Conservation (phyloP, 176 grass and related monocot species). For the Tillandsia fasciculata region DNA sequence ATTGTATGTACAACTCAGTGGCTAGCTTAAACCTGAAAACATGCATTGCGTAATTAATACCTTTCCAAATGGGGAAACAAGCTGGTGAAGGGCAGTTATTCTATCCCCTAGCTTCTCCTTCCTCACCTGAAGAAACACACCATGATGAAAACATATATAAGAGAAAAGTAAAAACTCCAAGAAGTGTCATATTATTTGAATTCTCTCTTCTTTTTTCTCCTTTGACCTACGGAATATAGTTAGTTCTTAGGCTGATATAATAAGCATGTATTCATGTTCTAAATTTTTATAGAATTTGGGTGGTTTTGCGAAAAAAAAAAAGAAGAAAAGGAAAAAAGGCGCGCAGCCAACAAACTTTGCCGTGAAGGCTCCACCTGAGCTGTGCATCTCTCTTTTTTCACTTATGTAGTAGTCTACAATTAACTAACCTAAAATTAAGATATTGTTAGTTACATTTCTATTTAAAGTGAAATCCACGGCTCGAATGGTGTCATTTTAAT, state of each 20-base stretch:
- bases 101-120: slow-evolving; percentile 99
- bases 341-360: too few species aligned
- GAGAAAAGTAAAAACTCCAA: slow-evolving; percentile 32
- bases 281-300: too few species aligned
- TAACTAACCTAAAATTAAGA: neutral
- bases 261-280: slow-evolving; percentile 17
- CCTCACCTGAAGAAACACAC: slow-evolving; percentile 64
- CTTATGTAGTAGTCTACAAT: too few species aligned
- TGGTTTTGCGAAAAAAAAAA: too few species aligned
- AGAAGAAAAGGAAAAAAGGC: too few species aligned
- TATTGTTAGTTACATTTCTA: neutral
- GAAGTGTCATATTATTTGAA: slow-evolving; percentile 30
- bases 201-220: slow-evolving; percentile 31
- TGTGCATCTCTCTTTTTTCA: too few species aligned
- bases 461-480: neutral
- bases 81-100: slow-evolving; percentile 94
- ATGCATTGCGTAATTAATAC: slow-evolving; percentile 27
- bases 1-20: neutral
- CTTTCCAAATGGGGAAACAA: slow-evolving; percentile 98
- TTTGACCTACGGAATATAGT: slow-evolving; percentile 36
- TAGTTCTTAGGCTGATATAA: slow-evolving; percentile 36
- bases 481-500: neutral
- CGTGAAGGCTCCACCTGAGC: too few species aligned
- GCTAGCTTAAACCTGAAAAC: neutral
- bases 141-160: too few species aligned